Base-by-base conservation (phyloP, 2,329 filamentous ascomycete species). In the Graphiopsis chlorocephala region DNA sequence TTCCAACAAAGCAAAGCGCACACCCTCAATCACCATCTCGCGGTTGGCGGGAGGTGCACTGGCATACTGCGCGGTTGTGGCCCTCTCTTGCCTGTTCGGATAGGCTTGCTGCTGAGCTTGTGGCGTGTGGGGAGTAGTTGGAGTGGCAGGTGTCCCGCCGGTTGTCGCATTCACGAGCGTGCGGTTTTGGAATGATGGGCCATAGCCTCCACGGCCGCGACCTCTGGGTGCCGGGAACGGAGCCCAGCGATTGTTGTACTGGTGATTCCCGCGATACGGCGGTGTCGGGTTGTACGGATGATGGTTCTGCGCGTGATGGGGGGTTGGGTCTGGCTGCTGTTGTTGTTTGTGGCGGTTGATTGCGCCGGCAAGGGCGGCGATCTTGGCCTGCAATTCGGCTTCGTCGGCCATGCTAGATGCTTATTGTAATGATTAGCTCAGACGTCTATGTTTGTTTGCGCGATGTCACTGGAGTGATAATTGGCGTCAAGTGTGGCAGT, bases 1-100 rank as follows among this genome's bases (percentile, higher is more conserved):
- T 68, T 90, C 87, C 20, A 86, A 82, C 42, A 97, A 87, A 64
- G 84, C 82, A 74, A 95, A 97, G 29, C 85, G 85, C 61, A 94
- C 86, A 70, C 89, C 90, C 62, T 91, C 84, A 60, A 96, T 83
- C 23, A 82, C 77, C 53, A 96, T 82, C 72, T 91, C 86, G 74
- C 91, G 82, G 35, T 38, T 64, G 14, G 52, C 56, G 12, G 62
- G 63, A 20, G 65, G 33, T 17, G 48, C 48, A 8, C 63, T 26
- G 11, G 50, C 12, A 20, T 60, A 33, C 56, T 64, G 64, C 29
- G 66, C 58, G 57, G 53, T 47, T 42, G 48, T 67, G 58, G 68
- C 33, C 55, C 66, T 68, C 60, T 70, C 65, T 67, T 63, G 38
- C 61, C 64, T 58, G 90, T 80, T 68, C 86, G 86, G 26, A 15